These are phyloP conservation scores for Eucalyptus regnans DNA, from an alignment of 345 rosid genomes.

Conservation along the genomic window DNA sequence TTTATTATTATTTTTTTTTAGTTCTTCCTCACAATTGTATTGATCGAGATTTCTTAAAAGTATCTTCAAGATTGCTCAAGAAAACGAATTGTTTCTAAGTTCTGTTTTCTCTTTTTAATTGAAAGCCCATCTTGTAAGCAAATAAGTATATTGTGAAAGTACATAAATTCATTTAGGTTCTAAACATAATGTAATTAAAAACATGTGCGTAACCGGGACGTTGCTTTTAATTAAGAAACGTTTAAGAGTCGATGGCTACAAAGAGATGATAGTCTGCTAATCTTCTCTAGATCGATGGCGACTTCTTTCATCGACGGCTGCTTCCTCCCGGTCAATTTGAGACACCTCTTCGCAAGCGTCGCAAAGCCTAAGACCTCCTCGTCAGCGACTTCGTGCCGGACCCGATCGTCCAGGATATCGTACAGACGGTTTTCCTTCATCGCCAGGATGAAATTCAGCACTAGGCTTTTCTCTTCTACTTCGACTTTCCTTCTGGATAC, in stretches of 20 bases:
- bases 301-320: constrained; percentile 6
- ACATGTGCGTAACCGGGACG: not conserved
- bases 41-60: too few relatives aligned
- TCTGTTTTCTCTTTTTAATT: not conserved
- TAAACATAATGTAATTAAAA: not conserved
- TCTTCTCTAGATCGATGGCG: not conserved
- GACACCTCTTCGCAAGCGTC: not conserved
- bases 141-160: not conserved
- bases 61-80: not conserved
- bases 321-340: constrained; percentile 1
- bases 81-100: not conserved
- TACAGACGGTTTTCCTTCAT: not conserved
- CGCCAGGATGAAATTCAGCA: not conserved
- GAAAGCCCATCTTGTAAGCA: not conserved
- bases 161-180: not conserved
- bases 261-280: not conserved
- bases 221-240: not conserved
- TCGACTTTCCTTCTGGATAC: not conserved
- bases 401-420: not conserved
- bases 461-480: not conserved
- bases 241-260: not conserved
- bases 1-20: not conserved
- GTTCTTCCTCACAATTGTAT: not conserved
- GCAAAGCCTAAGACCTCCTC: not conserved
- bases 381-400: not conserved